A percentile compares a stretch with the other conserved stretches of the same genome.
Evolutionary conservation across 225 moss, liverwort and hornwort genomes (phyloP).

Genomic region (Climacium dendroides): DNA sequence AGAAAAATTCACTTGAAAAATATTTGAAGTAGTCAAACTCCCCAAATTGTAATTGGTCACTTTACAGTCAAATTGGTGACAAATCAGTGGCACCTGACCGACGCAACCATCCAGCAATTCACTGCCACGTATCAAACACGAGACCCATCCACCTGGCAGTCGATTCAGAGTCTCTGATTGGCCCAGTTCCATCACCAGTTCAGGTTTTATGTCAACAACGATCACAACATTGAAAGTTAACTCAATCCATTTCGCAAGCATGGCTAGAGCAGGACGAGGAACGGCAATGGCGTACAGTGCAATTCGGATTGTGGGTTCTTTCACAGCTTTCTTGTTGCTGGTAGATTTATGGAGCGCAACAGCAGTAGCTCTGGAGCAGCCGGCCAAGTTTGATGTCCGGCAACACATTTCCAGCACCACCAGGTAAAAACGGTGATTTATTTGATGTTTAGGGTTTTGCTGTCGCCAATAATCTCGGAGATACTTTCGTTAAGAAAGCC

Average conservation of each 20-base stretch:
- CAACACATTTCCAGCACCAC: slow-evolving; percentile 68
- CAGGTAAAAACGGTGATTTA: slow-evolving; percentile 10
- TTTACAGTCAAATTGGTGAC: background rate
- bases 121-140: background rate
- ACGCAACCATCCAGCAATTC: background rate
- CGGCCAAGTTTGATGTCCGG: slow-evolving; percentile 51
- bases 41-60: background rate
- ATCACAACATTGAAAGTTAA: no score
- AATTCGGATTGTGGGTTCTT: background rate
- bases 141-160: background rate
- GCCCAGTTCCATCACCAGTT: background rate
- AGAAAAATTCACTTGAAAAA: no score
- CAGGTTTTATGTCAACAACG: background rate
- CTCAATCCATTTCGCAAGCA: background rate
- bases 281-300: background rate
- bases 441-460: background rate
- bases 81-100: background rate
- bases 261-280: background rate
- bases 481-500: no score
- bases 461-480: background rate
- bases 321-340: background rate
- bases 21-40: no score
- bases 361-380: slow-evolving; percentile 6
- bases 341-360: background rate
- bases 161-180: background rate